These are phyloP conservation scores for Linum trigynum DNA, from an alignment of 345 rosid genomes.

Conservation along the genomic window DNA sequence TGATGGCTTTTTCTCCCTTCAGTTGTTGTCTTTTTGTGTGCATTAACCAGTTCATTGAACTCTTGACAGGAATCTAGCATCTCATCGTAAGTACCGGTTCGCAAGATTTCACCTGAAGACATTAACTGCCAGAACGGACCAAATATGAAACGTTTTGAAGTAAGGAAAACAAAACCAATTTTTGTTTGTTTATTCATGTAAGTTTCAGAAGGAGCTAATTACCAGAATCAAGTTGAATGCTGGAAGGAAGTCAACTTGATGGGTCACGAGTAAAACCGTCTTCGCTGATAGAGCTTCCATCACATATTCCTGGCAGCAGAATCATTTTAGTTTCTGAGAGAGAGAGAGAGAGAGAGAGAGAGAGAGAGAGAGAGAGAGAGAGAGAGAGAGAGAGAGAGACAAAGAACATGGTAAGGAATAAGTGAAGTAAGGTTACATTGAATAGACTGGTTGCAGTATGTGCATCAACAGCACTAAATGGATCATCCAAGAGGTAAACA, in stretches of 20 bases:
- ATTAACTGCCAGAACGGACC: neutral
- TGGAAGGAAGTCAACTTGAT: conserved; percentile 36
- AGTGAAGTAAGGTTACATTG: conserved; percentile 23
- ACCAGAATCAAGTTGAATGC: conserved; percentile 32
- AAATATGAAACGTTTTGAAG: too few species aligned
- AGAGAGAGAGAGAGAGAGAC: too few species aligned
- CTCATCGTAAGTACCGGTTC: neutral
- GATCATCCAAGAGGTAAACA: conserved; percentile 70
- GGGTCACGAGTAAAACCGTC: conserved; percentile 35
- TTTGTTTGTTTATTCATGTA: too few species aligned
- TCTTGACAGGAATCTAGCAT: neutral
- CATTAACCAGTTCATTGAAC: neutral
- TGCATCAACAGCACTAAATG: conserved; percentile 79
- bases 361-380: too few species aligned
- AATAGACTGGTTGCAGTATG: conserved; percentile 62
- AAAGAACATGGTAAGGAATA: neutral
- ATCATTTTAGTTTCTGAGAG: neutral
- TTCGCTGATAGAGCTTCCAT: conserved; percentile 20
- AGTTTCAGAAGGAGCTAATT: neutral
- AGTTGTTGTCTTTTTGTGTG: neutral
- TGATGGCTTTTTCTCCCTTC: neutral
- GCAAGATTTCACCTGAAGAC: neutral
- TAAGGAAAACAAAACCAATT: neutral
- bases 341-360: too few species aligned
- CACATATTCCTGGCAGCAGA: conserved; percentile 27